Conservation (phyloP, 2,329 filamentous ascomycete genomes). For the Colletotrichum orbiculare region DNA sequence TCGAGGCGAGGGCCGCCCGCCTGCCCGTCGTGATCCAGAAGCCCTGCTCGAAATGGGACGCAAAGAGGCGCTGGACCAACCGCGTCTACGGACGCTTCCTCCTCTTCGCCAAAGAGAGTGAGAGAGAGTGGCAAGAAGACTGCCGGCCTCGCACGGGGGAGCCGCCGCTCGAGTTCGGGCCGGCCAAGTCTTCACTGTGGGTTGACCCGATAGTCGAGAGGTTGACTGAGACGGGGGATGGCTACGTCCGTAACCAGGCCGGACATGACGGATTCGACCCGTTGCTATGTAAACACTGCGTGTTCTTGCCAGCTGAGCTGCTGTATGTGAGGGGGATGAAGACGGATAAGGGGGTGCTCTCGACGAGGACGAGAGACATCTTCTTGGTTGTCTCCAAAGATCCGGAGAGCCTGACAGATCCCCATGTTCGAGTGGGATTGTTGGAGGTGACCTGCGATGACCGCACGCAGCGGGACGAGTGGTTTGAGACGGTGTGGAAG, state of each 20-base stretch:
- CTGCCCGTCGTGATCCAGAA: constrained; percentile 14
- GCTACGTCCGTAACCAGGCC: neutral
- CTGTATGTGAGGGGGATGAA: constrained; percentile 8
- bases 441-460: constrained; percentile 12
- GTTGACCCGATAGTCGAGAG: constrained; percentile 10
- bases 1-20: neutral
- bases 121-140: constrained; percentile 1
- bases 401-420: neutral
- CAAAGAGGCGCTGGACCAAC: neutral
- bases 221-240: neutral
- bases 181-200: constrained; percentile 1
- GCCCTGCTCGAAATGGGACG: constrained; percentile 2
- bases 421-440: neutral
- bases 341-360: neutral
- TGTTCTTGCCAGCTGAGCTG: constrained; percentile 8
- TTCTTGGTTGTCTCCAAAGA: constrained; percentile 3
- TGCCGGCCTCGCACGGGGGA: neutral
- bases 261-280: too few relatives aligned
- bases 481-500: constrained; percentile 2
- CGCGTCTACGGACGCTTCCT: neutral
- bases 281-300: neutral
- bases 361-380: constrained; percentile 6
- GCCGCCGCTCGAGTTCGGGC: constrained; percentile 3
- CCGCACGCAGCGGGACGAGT: neutral
- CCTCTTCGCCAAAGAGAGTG: neutral